Conservation (phyloP, 805 yeast genomes). For the Zygosaccharomyces bailii region DNA sequence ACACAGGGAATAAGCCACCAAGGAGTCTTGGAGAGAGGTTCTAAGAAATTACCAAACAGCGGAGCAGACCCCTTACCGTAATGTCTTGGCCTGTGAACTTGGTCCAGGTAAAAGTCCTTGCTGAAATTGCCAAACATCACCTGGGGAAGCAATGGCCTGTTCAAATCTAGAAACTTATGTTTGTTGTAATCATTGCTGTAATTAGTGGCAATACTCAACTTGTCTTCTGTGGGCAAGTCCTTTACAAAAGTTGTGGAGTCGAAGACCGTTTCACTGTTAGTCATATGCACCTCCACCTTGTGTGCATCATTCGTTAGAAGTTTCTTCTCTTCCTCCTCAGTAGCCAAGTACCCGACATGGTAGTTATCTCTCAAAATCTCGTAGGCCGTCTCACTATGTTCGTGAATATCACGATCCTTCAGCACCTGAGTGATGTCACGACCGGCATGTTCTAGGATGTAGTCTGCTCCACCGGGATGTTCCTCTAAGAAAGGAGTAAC, state of each 20-base stretch:
- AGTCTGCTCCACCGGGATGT: slow-evolving; percentile 73
- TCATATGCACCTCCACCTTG: slow-evolving; percentile 56
- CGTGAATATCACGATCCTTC: slow-evolving; percentile 51
- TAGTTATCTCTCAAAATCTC: slow-evolving; percentile 80
- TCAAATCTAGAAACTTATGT: slow-evolving; percentile 84
- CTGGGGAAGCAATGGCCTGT: slow-evolving; percentile 76
- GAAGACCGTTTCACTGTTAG: slow-evolving; percentile 37
- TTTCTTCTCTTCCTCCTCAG: slow-evolving; percentile 70
- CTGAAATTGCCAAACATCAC: slow-evolving; percentile 70
- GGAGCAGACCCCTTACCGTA: slow-evolving; percentile 97
- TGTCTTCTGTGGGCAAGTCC: slow-evolving; percentile 68
- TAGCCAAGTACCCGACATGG: slow-evolving; percentile 80
- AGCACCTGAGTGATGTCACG: slow-evolving; percentile 69
- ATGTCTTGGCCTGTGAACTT: slow-evolving; percentile 96
- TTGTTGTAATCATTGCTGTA: slow-evolving; percentile 62
- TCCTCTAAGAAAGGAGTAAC: slow-evolving; percentile 53
- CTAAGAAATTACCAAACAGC: slow-evolving; percentile 88
- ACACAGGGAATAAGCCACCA: slow-evolving; percentile 89
- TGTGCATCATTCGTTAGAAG: slow-evolving; percentile 58
- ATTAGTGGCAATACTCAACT: slow-evolving; percentile 76
- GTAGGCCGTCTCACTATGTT: slow-evolving; percentile 80
- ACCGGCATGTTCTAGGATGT: slow-evolving; percentile 71
- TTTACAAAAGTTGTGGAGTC: slow-evolving; percentile 54
- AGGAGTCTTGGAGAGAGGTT: slow-evolving; percentile 85
- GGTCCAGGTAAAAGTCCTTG: slow-evolving; percentile 89